Base-by-base conservation (phyloP, 495 filamentous ascomycete genomes). In the Hypoxylon cercidicola region DNA sequence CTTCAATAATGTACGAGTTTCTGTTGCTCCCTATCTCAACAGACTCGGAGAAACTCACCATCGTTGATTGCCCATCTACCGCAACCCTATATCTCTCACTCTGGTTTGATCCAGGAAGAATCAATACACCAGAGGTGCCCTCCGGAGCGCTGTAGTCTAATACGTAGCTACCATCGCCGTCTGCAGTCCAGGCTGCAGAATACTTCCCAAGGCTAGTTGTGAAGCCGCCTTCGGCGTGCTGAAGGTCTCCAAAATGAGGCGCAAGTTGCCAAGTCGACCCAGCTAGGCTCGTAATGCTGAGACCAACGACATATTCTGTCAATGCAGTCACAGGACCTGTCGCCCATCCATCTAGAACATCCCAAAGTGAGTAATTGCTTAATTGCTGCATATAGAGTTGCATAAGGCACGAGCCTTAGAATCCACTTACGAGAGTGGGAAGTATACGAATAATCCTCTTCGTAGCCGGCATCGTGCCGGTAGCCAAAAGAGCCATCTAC, bases 401-500 rank as follows among this genome's bases (percentile, higher is more conserved):
- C 53, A 54, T 45, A 11, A 44, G 13, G 55, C 55, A 54, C 55
- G 30, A 15, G 44, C 30, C 56, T 85, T 1, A 9, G 5, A 6
- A 8, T 43, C 51, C 47, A 59, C 65, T 68, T 23, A 68, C 65
- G 87, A 1, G 86, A 76, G 64, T 89, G 86, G 7, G 78, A 83
- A 5, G 85, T 79, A 32, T 86, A 83, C 18, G 82, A 74, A 44
- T 83, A 81, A 56, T 85, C 83, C 21, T 73, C 75, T 25, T 61
- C 69, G 44, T 83, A 83, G 4, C 81, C 81, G 39, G 76, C 72
- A 63, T 84, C 83, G 5, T 81, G 81, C 8, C 84, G 78, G 66
- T 90, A 89, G 21, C 82, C 82, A 51, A 87, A 84, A 4, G 78
- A 79, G 23, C 86, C 87, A 66, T 87, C 81, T 0, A 64, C 67